Conservation (phyloP, 2,329 filamentous ascomycete species). For the Neofusicoccum laricinum region DNA sequence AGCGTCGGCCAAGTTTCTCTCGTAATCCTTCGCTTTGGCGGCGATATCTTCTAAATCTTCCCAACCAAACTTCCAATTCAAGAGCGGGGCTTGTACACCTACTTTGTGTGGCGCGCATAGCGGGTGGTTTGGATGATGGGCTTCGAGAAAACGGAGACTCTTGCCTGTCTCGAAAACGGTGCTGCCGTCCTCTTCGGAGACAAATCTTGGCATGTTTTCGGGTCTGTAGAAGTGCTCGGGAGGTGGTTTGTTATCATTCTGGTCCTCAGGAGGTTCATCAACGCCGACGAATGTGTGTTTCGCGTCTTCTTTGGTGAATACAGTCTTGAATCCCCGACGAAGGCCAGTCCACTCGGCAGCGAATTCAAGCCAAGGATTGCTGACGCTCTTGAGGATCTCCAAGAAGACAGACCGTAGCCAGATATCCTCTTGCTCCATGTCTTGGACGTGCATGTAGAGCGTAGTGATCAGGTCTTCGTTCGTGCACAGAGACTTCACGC, state of each 20-base stretch:
- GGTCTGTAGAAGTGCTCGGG: slow-evolving; percentile 63
- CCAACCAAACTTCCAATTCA: slow-evolving; percentile 73
- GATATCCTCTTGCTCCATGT: slow-evolving; percentile 61
- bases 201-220: slow-evolving; percentile 67
- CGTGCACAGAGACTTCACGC: slow-evolving; percentile 41
- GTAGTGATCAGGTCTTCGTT: slow-evolving; percentile 38
- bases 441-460: slow-evolving; percentile 35
- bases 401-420: slow-evolving; percentile 64
- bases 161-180: slow-evolving; percentile 76
- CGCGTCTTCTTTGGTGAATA: slow-evolving; percentile 9
- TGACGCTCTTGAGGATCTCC: slow-evolving; percentile 63
- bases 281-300: slow-evolving; percentile 26
- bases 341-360: slow-evolving; percentile 75
- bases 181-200: slow-evolving; percentile 66
- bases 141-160: slow-evolving; percentile 69
- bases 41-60: slow-evolving; percentile 64
- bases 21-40: slow-evolving; percentile 54
- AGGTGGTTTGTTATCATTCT: slow-evolving; percentile 34
- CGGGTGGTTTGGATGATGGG: slow-evolving; percentile 69
- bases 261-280: slow-evolving; percentile 26
- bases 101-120: slow-evolving; percentile 56
- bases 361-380: slow-evolving; percentile 64
- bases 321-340: slow-evolving; percentile 23
- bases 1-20: slow-evolving; percentile 37
- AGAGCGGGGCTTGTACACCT: slow-evolving; percentile 51